These are phyloP conservation scores for Curvularia lunata DNA, from an alignment of 2,329 filamentous ascomycete species.

Conservation along the genomic window DNA sequence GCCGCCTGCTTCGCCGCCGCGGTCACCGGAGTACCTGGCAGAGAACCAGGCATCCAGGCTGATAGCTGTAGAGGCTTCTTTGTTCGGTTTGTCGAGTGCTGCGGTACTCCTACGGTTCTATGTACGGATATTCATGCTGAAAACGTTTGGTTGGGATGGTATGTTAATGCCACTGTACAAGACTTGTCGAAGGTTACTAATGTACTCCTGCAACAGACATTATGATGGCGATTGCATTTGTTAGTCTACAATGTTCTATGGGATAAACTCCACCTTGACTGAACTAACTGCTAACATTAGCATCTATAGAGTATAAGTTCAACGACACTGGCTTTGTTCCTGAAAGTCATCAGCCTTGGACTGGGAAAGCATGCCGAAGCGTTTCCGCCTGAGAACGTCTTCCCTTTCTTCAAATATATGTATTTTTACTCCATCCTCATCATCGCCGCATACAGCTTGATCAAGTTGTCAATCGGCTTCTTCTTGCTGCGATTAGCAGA, in stretches of 20 bases:
- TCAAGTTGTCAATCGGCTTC: constrained; percentile 58
- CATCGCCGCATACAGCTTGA: constrained; percentile 52
- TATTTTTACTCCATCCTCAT: constrained; percentile 56
- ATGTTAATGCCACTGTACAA: background rate
- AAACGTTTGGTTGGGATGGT: constrained; percentile 33
- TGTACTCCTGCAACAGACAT: constrained; percentile 32
- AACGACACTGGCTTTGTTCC: constrained; percentile 26
- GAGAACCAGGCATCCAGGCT: constrained; percentile 49
- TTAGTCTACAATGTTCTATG: constrained; percentile 11
- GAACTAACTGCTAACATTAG: background rate
- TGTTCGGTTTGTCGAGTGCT: constrained; percentile 44
- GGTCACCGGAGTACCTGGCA: constrained; percentile 40
- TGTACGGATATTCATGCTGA: constrained; percentile 29
- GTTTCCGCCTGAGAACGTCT: constrained; percentile 35
- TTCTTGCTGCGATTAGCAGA: constrained; percentile 55
- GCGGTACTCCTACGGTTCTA: constrained; percentile 28
- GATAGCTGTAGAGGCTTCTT: constrained; percentile 48
- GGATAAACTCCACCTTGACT: background rate
- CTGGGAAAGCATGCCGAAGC: constrained; percentile 55
- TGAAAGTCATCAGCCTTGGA: constrained; percentile 45
- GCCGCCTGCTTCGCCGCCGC: constrained; percentile 15
- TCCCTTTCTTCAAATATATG: constrained; percentile 49
- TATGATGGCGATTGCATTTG: constrained; percentile 44
- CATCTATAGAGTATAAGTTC: constrained; percentile 18
- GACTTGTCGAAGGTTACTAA: constrained; percentile 10